Evolutionary conservation across 352 stramenopile species (phyloP), one percentile per base, ranked within the genome.

Genomic region (Achlya hypogyna): DNA sequence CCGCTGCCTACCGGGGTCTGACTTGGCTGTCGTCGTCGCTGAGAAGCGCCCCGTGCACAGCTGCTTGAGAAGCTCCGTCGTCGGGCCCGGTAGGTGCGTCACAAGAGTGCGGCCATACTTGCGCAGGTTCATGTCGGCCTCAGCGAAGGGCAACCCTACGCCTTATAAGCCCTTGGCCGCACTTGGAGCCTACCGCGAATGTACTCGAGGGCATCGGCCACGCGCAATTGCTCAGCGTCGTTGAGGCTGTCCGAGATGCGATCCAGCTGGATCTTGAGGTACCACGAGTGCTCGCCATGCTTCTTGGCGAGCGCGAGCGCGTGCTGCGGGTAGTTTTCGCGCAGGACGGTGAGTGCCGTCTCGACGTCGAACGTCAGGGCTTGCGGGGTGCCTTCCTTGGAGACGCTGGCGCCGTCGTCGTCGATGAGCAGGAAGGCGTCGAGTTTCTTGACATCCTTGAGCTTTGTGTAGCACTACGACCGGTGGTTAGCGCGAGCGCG

Each of bases 371-470:
- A 96, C 63, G 89, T 93, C 38, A 94, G 70, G 27, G 69, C 59
- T 14, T 72, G 69, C 63, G 56, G n/a, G 65, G 71, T 52, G 27
- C n/a, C 42, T n/a, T 51, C 35, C 32, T 51, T 40, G 22, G 59
- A 43, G 8, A 25, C 23, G 23, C 63, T 71, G 25, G 86, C 81
- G 14, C 86, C 69, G 6, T 86, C 69, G 25, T 96, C 86, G 31
- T 96, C 85, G 28, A 93, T 67, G 53, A 96, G 84, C 63, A 97
- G 91, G 59, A 97, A 97, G 64, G 85, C 89, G 71, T 96, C 86
- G 35, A 97, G 78, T 62, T 97, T 97, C 73, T 95, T 92, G 49
- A 96, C 88, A 64, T 96, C 87, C 74, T 96, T 96, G 4, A 97
- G 81, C 75, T 97, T 97, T 29, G 91, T 97, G 81, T 97, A 97